Base-by-base conservation (phyloP, 2,329 filamentous ascomycete genomes). In the Fusarium mexicanum region DNA sequence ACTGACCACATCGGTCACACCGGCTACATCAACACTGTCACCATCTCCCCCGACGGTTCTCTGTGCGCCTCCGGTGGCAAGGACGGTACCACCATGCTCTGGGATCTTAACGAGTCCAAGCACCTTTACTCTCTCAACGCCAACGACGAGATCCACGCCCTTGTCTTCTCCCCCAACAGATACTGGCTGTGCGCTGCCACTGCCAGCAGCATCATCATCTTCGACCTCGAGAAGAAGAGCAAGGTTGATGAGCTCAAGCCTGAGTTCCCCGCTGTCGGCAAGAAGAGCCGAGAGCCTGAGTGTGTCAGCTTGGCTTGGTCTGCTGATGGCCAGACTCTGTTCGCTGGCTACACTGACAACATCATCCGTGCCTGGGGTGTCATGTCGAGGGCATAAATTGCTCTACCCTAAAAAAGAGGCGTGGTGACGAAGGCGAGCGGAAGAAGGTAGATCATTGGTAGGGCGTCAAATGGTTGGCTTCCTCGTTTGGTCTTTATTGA, bases 161-260 rank as follows among this genome's bases (percentile, higher is more conserved):
- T 99, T 80, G 96, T 98, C 87, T 99, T 99, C 94, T 98, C 96
- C 78, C 96, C 96, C 85, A 99, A 99, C 94, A 93, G 96, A 87
- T 99, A 99, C 94, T 99, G 96, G 96, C 93, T 99, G 81, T 99
- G 96, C 91, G 96, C 96, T 84, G 96, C 96, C 85, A 99, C 96
- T 77, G 91, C 94, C 84, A 94, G 91, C 89, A 95, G 92, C 91
- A 98, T 99, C 91, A 98, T 98, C 91, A 98, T 99, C 91, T 99
- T 99, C 89, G 96, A 99, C 85, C 92, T 99, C 80, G 96, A 99
- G 94, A 99, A 99, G 95, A 99, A 99, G 95, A 97, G 93, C 93
- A 98, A 98, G 93, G 96, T 98, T 84, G 96, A 98, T 83, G 96
- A 98, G 92, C 92, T 99, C 87, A 98, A 97, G 93, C 96, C 96